Evolutionary conservation across 331 rosid genomes (phyloP), one percentile per base, ranked within the genome.

Genomic region (Telfairia occidentalis): DNA sequence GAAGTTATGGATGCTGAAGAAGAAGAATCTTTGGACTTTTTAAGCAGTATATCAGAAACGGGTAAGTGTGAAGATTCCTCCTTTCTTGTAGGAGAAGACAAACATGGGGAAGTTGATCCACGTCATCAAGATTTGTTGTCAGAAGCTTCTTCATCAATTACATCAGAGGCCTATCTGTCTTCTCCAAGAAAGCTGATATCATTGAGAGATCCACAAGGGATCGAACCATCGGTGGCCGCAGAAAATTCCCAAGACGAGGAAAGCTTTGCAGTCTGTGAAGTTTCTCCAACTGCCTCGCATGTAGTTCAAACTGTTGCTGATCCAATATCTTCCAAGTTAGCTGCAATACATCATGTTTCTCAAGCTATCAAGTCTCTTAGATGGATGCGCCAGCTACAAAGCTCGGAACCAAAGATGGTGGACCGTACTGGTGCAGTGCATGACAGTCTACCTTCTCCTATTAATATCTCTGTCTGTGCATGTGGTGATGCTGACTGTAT

Each of bases 301-400:
- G 84, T 89, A 82, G 91, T 88, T 81, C 96, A 88, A 77, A 86
- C 90, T 16, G 89, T 89, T 73, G 86, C 96, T 69, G 98, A 89
- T 87, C 98, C 97, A 78, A 87, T 93, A 79, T 93, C 97, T 66
- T 87, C 97, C 10, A 93, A 89, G 85, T 83, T 93, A 50, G 96
- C 97, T 53, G 98, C 98, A 21, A 90, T 93, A 71, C 98, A 93
- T 85, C 98, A 93, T 82, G 95, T 93, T 83, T 93, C 97, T 75
- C 98, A 89, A 84, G 98, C 98, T 70, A 93, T 93, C 63, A 93
- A 93, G 84, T 93, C 98, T 81, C 87, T 93, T 65, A 84, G 96
- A 81, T 87, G 92, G 97, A 88, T 88, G 95, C 94, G 97, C 75
- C 91, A 89, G 85, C 87, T 89, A 77, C 98, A 91, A 78, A 85